Percentiles rank a stretch among this genome's conserved stretches.
phyloP scores from a whole-genome alignment of 2,329 filamentous ascomycete genomes.

The Ophiostoma sp. region DNA sequence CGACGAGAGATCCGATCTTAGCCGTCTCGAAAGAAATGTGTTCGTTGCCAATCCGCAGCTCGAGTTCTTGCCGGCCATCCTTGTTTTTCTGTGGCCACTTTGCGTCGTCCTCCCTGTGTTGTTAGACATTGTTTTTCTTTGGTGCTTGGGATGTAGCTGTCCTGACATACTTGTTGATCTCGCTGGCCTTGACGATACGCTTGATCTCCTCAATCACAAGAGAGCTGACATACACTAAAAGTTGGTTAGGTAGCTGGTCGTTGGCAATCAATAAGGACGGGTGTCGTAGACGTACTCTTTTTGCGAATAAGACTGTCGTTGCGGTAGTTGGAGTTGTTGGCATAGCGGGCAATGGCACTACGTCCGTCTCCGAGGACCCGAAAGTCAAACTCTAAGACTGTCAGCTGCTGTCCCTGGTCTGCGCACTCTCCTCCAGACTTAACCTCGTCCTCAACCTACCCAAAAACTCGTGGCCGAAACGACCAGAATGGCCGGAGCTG shows the following conservation, averaged over 20 bases:
- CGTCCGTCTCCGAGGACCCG: constrained; percentile 85
- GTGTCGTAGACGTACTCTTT: constrained; percentile 69
- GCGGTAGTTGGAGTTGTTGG: constrained; percentile 98
- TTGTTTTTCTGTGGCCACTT: constrained; percentile 99
- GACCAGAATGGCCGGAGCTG: constrained; percentile 94
- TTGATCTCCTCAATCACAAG: constrained; percentile 90
- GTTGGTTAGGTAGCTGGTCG: constrained; percentile 23
- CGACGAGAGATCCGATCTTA: constrained; percentile 94
- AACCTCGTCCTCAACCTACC: constrained; percentile 51
- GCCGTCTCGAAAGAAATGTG: constrained; percentile 99
- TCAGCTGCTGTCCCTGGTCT: background rate
- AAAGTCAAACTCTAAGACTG: constrained; percentile 83
- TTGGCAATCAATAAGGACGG: background rate
- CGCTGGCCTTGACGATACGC: constrained; percentile 92
- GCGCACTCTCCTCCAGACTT: background rate
- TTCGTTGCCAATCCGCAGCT: constrained; percentile 88
- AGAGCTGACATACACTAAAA: constrained; percentile 87
- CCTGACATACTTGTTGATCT: constrained; percentile 79
- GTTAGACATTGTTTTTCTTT: background rate
- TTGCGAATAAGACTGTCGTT: constrained; percentile 98
- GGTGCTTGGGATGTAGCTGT: background rate
- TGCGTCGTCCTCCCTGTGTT: constrained; percentile 80
- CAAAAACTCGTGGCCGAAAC: constrained; percentile 96
- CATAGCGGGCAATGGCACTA: constrained; percentile 90
- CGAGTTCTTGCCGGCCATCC: constrained; percentile 91